phyloP scores from a whole-genome alignment of 306 rosid species.

The Dryas octopetala region DNA sequence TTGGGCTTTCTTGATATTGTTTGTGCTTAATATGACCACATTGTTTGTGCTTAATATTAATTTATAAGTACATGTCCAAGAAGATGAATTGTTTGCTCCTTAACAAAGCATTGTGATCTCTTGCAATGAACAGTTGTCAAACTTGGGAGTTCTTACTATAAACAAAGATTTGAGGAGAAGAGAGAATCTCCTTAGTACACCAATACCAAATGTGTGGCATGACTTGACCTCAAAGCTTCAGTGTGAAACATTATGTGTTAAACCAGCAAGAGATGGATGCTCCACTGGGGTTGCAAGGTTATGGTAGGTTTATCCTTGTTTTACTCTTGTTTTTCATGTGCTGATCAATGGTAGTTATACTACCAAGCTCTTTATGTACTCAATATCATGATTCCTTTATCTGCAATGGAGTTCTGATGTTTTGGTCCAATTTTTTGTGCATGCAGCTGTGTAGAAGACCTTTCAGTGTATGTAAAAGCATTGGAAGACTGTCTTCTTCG shows the following conservation, averaged over 20 bases:
- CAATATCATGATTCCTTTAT: constrained; percentile 1
- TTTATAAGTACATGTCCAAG: too few relatives aligned
- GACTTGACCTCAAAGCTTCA: constrained; percentile 68
- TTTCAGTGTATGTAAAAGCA: constrained; percentile 65
- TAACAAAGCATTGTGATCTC: constrained; percentile 19
- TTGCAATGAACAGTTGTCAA: constrained; percentile 56
- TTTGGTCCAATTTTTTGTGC: constrained; percentile 25
- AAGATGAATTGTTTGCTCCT: constrained; percentile 19
- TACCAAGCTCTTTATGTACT: constrained; percentile 1
- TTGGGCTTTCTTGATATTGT: not conserved
- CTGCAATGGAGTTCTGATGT: constrained; percentile 9
- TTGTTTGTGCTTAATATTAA: not conserved
- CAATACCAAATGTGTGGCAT: constrained; percentile 60
- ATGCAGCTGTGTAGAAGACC: constrained; percentile 75
- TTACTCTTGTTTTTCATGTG: constrained; percentile 9
- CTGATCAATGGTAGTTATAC: constrained; percentile 5
- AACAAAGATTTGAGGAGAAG: constrained; percentile 58
- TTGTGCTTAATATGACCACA: not conserved
- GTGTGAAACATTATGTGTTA: constrained; percentile 81
- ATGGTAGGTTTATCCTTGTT: constrained; percentile 54
- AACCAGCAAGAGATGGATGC: constrained; percentile 97
- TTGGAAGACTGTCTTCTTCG: constrained; percentile 59
- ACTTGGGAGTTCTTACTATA: constrained; percentile 78
- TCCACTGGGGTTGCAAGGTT: constrained; percentile 96
- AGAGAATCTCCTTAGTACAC: constrained; percentile 49